Base-by-base conservation (phyloP, 2,329 filamentous ascomycete species). In the Penicillium sp. region DNA sequence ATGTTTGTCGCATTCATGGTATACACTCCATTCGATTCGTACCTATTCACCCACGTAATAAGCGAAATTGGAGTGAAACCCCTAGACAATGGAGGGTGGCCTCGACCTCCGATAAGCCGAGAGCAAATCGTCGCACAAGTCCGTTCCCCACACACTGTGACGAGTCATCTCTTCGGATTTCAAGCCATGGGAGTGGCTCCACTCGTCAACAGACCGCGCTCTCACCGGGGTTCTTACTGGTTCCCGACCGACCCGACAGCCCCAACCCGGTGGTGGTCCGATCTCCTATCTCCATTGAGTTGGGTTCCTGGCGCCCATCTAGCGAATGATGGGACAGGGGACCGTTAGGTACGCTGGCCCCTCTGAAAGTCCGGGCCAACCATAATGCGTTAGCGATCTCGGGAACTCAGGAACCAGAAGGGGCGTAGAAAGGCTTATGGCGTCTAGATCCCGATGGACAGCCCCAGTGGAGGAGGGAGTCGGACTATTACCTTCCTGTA, bases 271-370 rank as follows among this genome's bases (percentile, higher is more conserved):
- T 54, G 49, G 55, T 49, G 20, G 8, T 31, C 46, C 31, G 46
- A 49, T 49, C 46, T 27, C 26, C 44, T 14, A 44, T 42, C 46
- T 53, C 46, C 37, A 48, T 43, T n/a, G 3, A 44, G 23, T 37
- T 15, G 27, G 40, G 53, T 56, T 45, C 55, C 54, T 53, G 50
- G 41, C 40, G 37, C 33, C 46, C 43, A 20, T 40, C 18, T 20
- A 37, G 12, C 37, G 47, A 43, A 44, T 27, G 15, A 43, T 11
- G 27, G 22, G 8, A 11, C 22, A 53, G 26, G 22, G 18, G 18
- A 25, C 40, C 40, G 25, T 25, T 42, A n/a, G 20, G 26, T 14
- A 20, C 22, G 7, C 26, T 18, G 8, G 11, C 22, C 18, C 40
- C 40, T 20, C 49, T 44, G 44, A 47, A 27, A 31, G 29, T 29